These are phyloP conservation scores for Crotalaria pallida DNA, from an alignment of 306 rosid species.

Conservation along the genomic window DNA sequence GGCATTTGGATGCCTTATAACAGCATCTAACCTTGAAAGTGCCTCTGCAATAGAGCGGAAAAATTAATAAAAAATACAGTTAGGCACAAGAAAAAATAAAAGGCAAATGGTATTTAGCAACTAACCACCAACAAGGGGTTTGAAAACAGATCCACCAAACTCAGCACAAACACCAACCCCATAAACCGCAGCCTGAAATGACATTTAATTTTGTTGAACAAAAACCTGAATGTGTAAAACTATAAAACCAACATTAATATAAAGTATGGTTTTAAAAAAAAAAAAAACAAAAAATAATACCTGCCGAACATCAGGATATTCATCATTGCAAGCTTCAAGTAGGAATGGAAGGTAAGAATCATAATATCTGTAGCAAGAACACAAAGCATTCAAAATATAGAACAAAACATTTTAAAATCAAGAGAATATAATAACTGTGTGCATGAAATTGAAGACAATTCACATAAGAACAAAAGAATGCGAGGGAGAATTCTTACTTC, in stretches of 20 bases:
- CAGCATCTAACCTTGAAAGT: slow-evolving; percentile 78
- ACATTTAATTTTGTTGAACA: slow-evolving; percentile 7
- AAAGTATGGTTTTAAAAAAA: neutral
- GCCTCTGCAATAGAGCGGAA: slow-evolving; percentile 61
- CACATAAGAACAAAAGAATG: neutral
- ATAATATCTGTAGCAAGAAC: slow-evolving; percentile 63
- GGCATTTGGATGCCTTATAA: slow-evolving; percentile 85
- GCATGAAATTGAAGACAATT: neutral
- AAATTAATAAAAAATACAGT: neutral
- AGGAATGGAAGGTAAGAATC: slow-evolving; percentile 82
- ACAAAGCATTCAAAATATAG: slow-evolving; percentile 13
- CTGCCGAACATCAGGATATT: slow-evolving; percentile 92
- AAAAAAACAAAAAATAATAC: slow-evolving; percentile 22
- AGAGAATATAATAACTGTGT: neutral
- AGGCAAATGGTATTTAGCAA: slow-evolving; percentile 8
- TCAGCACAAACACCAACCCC: slow-evolving; percentile 98
- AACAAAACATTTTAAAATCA: neutral
- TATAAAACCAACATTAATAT: neutral
- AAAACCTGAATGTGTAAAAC: neutral
- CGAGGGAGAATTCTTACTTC: slow-evolving; percentile 47
- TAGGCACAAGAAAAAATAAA: neutral
- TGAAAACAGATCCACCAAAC: slow-evolving; percentile 89
- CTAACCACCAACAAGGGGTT: slow-evolving; percentile 76
- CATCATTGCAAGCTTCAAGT: slow-evolving; percentile 97
- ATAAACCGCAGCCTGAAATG: slow-evolving; percentile 91